Conservation (phyloP, 2,329 filamentous ascomycete genomes). For the Coniella lustricola region DNA sequence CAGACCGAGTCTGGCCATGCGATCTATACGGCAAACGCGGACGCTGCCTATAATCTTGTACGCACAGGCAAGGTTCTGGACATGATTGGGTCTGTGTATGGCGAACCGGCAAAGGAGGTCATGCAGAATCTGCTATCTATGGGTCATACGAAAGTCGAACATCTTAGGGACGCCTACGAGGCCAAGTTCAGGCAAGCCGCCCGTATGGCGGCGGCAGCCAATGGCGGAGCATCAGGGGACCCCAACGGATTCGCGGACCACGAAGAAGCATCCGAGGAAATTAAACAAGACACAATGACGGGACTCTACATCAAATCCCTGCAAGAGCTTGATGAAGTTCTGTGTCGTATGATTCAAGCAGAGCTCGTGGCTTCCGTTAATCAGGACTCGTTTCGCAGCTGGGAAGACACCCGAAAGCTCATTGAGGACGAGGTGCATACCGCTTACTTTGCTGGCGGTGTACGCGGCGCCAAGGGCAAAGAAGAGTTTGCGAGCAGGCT, state of each 20-base stretch:
- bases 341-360: slow-evolving; percentile 51
- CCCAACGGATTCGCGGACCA: slow-evolving; percentile 24
- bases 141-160: slow-evolving; percentile 67
- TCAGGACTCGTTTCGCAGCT: slow-evolving; percentile 49
- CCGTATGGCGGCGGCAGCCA: slow-evolving; percentile 7
- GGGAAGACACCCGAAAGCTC: slow-evolving; percentile 52
- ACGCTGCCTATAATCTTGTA: slow-evolving; percentile 73
- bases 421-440: slow-evolving; percentile 57
- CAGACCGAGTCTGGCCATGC: slow-evolving; percentile 58
- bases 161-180: slow-evolving; percentile 59
- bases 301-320: slow-evolving; percentile 35
- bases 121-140: slow-evolving; percentile 68
- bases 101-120: slow-evolving; percentile 65
- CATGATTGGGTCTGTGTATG: slow-evolving; percentile 66
- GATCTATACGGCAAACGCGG: slow-evolving; percentile 77
- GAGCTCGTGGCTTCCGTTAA: slow-evolving; percentile 63
- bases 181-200: slow-evolving; percentile 25
- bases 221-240: neutral
- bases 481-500: slow-evolving; percentile 53
- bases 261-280: slow-evolving; percentile 26
- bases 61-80: slow-evolving; percentile 77
- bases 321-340: slow-evolving; percentile 41
- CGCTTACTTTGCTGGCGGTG: slow-evolving; percentile 42
- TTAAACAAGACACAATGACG: slow-evolving; percentile 23
- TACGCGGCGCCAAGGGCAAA: slow-evolving; percentile 60